These are phyloP conservation scores for Casuarina glauca DNA, from an alignment of 306 rosid genomes.

Conservation along the genomic window DNA sequence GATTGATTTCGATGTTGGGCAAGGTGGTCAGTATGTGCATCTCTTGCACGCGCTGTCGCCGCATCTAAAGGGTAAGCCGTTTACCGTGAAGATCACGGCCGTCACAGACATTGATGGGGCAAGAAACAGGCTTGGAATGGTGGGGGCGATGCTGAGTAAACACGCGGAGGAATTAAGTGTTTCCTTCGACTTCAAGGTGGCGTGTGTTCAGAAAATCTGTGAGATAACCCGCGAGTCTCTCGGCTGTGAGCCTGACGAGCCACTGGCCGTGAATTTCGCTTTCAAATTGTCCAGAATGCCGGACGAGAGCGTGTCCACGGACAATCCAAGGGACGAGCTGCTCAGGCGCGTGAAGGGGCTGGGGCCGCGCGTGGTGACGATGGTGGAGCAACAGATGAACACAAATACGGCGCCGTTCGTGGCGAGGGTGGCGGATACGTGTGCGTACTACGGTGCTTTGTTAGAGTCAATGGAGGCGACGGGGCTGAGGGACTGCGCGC, in stretches of 20 bases:
- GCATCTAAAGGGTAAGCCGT: slow-evolving; percentile 31
- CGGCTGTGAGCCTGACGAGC: slow-evolving; percentile 56
- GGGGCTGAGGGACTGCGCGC: slow-evolving; percentile 18
- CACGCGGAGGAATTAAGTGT: slow-evolving; percentile 41
- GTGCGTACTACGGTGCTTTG: slow-evolving; percentile 52
- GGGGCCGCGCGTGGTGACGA: slow-evolving; percentile 60
- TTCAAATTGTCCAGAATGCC: slow-evolving; percentile 68
- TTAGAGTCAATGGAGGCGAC: slow-evolving; percentile 60
- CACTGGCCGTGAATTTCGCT: slow-evolving; percentile 70
- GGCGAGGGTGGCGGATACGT: slow-evolving; percentile 67
- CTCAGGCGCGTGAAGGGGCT: slow-evolving; percentile 74
- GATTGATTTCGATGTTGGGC: slow-evolving; percentile 81
- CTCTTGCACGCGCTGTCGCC: slow-evolving; percentile 51
- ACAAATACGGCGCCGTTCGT: slow-evolving; percentile 82
- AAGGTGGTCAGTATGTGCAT: slow-evolving; percentile 53
- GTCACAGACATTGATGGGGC: slow-evolving; percentile 35
- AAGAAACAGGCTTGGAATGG: slow-evolving; percentile 43
- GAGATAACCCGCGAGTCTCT: slow-evolving; percentile 81
- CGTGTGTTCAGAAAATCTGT: slow-evolving; percentile 31
- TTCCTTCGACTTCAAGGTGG: slow-evolving; percentile 34
- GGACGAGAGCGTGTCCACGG: slow-evolving; percentile 90
- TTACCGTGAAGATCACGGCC: slow-evolving; percentile 51
- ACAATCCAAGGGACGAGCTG: slow-evolving; percentile 84
- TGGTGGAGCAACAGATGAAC: slow-evolving; percentile 84
- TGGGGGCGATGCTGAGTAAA: slow-evolving; percentile 36